These are phyloP conservation scores for Alternaria panax DNA, from an alignment of 2,329 filamentous ascomycete genomes.

Conservation along the genomic window DNA sequence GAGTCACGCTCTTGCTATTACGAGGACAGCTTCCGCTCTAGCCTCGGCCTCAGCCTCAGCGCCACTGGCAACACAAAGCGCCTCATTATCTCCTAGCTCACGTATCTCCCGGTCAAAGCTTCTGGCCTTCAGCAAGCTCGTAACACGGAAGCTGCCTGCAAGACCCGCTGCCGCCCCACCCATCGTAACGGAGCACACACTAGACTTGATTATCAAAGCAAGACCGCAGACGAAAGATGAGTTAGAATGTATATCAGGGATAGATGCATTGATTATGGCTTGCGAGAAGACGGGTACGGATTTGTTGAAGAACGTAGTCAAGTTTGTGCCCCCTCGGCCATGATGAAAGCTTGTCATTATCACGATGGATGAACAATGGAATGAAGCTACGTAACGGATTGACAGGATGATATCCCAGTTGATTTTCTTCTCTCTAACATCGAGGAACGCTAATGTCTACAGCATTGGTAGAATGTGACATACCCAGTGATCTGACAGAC, in stretches of 20 bases:
- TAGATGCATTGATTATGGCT: slow-evolving; percentile 30
- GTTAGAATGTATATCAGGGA: slow-evolving; percentile 33
- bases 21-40: not conserved
- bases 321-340: slow-evolving; percentile 23
- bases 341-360: not conserved
- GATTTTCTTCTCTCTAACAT: not conserved
- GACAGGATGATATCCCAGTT: not conserved
- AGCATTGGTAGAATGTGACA: not conserved
- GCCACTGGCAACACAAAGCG: not conserved
- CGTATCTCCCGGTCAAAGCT: slow-evolving; percentile 33
- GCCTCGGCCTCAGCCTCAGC: not conserved
- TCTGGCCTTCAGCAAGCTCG: slow-evolving; percentile 37
- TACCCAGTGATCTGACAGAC: not conserved
- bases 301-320: slow-evolving; percentile 36
- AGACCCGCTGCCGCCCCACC: slow-evolving; percentile 9
- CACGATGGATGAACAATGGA: not conserved
- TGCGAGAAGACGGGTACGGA: slow-evolving; percentile 31
- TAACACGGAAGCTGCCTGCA: slow-evolving; percentile 24
- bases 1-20: not conserved
- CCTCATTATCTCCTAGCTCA: not conserved
- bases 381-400: not conserved
- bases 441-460: not conserved
- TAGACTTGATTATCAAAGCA: slow-evolving; percentile 29
- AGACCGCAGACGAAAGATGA: slow-evolving; percentile 34
- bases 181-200: slow-evolving; percentile 30